phyloP scores from a whole-genome alignment of 2,329 filamentous ascomycete genomes.

The Apiospora pterosperma region DNA sequence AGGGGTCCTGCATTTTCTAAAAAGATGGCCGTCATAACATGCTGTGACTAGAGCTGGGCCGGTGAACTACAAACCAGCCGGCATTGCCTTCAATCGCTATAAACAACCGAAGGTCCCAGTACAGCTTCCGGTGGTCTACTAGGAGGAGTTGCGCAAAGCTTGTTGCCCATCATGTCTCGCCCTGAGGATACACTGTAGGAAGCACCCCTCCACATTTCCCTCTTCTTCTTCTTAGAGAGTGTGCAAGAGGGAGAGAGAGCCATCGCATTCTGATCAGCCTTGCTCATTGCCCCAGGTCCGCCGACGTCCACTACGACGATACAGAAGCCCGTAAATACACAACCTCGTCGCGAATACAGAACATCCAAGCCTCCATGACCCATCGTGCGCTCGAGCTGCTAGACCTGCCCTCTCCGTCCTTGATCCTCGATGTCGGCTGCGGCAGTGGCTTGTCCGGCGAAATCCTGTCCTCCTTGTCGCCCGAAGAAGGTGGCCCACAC shows the following conservation, averaged over 20 bases:
- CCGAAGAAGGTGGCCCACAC: conserved; percentile 78
- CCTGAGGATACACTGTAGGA: conserved; percentile 89
- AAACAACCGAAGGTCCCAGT: not conserved
- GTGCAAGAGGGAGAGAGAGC: no score
- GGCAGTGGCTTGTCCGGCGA: conserved; percentile 92
- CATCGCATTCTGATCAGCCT: not conserved
- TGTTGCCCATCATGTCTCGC: conserved; percentile 72
- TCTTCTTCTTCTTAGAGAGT: conserved; percentile 9
- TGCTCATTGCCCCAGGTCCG: conserved; percentile 58
- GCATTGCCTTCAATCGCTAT: not conserved
- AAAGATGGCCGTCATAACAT: not conserved
- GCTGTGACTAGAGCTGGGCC: not conserved
- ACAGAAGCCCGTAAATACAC: conserved; percentile 96
- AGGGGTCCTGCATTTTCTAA: not conserved
- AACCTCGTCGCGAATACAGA: conserved; percentile 90
- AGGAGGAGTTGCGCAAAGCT: not conserved
- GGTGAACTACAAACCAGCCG: not conserved
- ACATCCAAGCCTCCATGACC: conserved; percentile 94
- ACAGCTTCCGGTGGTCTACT: not conserved
- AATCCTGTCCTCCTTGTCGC: conserved; percentile 72
- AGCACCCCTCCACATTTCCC: conserved; percentile 13
- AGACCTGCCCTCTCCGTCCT: conserved; percentile 70
- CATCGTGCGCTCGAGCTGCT: conserved; percentile 89
- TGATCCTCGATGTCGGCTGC: conserved; percentile 96
- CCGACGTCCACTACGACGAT: conserved; percentile 97